Percentiles rank a stretch among this genome's conserved stretches.
These are phyloP conservation scores for Aspergillus baeticus DNA, from an alignment of 495 filamentous ascomycete species.

Conservation along the genomic window DNA sequence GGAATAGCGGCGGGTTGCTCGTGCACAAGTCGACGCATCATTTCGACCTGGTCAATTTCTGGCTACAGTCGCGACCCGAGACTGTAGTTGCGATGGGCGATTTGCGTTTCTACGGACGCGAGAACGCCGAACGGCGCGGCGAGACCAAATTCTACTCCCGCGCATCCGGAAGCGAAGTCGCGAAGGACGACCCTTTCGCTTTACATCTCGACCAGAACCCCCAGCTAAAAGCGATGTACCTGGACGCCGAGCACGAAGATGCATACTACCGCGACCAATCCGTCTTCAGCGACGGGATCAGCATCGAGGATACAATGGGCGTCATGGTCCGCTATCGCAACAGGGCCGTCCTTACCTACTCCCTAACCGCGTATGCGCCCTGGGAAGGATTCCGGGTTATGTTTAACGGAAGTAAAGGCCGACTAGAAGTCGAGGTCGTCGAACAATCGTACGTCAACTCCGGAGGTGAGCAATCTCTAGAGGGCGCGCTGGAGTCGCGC, in stretches of 20 bases:
- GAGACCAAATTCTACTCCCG: constrained; percentile 32
- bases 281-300: constrained; percentile 59
- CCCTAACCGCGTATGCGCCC: constrained; percentile 30
- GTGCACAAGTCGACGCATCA: constrained; percentile 38
- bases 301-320: constrained; percentile 60
- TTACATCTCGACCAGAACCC: constrained; percentile 47
- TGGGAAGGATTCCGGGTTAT: constrained; percentile 36
- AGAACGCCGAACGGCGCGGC: constrained; percentile 33
- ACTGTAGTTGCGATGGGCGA: constrained; percentile 35
- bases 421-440: constrained; percentile 34
- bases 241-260: constrained; percentile 59
- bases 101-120: constrained; percentile 33
- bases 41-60: constrained; percentile 37
- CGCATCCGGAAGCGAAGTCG: constrained; percentile 26
- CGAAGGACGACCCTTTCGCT: constrained; percentile 41
- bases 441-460: constrained; percentile 36
- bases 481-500: constrained; percentile 39
- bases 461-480: constrained; percentile 30
- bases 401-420: constrained; percentile 32
- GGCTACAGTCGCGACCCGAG: constrained; percentile 25
- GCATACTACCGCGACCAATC: constrained; percentile 57
- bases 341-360: constrained; percentile 32
- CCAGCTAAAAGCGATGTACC: constrained; percentile 53
- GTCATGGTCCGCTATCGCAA: constrained; percentile 52
- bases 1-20: constrained; percentile 53